Base-by-base conservation (phyloP, 805 yeast genomes). In the Ogataea paraovalis region DNA sequence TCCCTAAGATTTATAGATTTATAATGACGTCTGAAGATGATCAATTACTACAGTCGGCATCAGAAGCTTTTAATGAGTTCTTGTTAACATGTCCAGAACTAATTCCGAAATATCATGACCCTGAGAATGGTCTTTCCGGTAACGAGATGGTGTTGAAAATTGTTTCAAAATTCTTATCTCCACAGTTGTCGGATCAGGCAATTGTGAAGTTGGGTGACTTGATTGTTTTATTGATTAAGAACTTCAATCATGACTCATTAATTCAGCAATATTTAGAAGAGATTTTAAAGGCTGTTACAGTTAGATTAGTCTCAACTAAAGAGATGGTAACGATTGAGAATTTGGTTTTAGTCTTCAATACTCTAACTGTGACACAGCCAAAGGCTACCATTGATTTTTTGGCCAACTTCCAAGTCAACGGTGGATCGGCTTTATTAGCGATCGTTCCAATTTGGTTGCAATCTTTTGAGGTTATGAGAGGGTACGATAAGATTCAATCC, bases 361-460 rank as follows among this genome's bases (percentile, higher is more conserved):
- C 82, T 50, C 71, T 92, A 59, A 79, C 87, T 3, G 68, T 79
- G 34, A 62, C 74, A 2, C 81, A 90, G 34, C 82, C 94, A 0
- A 64, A 64, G 7, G 82, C 82, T 16, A 82, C 88, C 33, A 67
- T 91, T 2, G 72, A 79, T 36, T 82, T 88, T 48, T 73, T 92
- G 44, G 68, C 72, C 19, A 65, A 66, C 8, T 68, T 78, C 47
- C 38, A 44, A 36, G 25, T 57, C 16, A 68, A 68, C 3, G 46
- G 50, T 2, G 52, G 16, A 49, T 56, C 72, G 22, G 83, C 85
- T 1, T 68, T 90, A 9, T 69, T 69, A 21, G 65, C 75, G 3
- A 79, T 88, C 1, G 62, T 92, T 44, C 83, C 84, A 2, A 83
- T 86, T 44, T 94, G 98, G 98, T 75, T 92, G 42, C 80, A 79